Evolutionary conservation across 148 eudicot genomes (phyloP), one percentile per base, ranked within the genome.

Genomic region (Bassia scoparia): DNA sequence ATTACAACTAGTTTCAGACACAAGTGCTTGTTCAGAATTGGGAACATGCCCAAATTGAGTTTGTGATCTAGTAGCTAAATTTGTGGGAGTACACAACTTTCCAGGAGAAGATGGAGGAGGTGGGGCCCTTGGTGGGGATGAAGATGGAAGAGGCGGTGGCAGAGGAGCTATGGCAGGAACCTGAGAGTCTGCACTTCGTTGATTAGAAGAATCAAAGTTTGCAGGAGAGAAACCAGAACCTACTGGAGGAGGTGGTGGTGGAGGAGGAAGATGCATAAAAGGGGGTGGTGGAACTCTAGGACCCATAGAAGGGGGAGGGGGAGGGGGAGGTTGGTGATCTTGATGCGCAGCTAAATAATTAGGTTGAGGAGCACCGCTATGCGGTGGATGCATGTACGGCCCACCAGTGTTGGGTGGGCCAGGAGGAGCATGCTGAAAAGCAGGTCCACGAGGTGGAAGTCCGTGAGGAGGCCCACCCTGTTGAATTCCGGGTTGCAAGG

Each of bases 121-220:
- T n/a, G 76, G 79, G 34, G 84, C 80, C 37, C 81, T 81, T 31
- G 87, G 87, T 14, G 87, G 76, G 61, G 88, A 75, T 75, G 87
- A 80, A 34, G 89, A 81, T 44, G 83, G 86, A 29, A 80, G 88
- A 68, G 86, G 87, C 63, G 83, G 76, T 21, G 83, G 82, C 17
- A 63, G 73, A 38, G 78, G 80, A 62, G 69, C 78, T 67, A 67
- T 11, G 13, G 80, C 30, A 52, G 80, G 56, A 67, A 46, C 18
- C 60, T 73, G 73, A 61, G 82, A 34, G 44, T 73, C 73, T 61
- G 68, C 44, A 50, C 38, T 41, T 71, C 80, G 77, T 41, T 61
- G 88, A 20, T 38, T 53, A 50, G 67, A 61, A 49, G 84, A 73
- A 34, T 78, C 81, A 73, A 70, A 60, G 29, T 78, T 74, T 58